A percentile compares a stretch with the other conserved stretches of the same genome.
Evolutionary conservation across 257 asterid species (phyloP).

Genomic region (Vinca minor): DNA sequence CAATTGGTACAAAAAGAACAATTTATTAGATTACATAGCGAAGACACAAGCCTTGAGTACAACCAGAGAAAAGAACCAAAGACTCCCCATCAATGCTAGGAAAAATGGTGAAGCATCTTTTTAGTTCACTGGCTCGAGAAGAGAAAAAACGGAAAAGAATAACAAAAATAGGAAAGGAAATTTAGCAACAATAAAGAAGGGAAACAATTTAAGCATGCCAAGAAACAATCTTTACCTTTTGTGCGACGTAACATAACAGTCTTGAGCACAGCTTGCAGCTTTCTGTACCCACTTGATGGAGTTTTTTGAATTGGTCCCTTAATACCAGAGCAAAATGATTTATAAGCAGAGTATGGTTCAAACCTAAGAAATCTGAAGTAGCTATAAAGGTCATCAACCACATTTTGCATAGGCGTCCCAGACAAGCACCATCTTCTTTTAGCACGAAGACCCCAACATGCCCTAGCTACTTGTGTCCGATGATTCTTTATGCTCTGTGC

Average conservation of each 20-base stretch:
- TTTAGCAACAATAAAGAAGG: not conserved
- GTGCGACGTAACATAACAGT: conserved; percentile 96
- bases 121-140: not conserved
- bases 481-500: conserved; percentile 98
- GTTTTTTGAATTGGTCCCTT: conserved; percentile 74
- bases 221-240: conserved; percentile 43
- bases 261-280: conserved; percentile 86
- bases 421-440: conserved; percentile 98
- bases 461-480: conserved; percentile 92
- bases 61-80: not conserved
- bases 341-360: conserved; percentile 76
- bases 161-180: not conserved
- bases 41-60: not conserved
- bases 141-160: conserved; percentile 1
- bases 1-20: not conserved
- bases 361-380: conserved; percentile 92
- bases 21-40: no score
- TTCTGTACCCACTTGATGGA: conserved; percentile 73
- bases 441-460: conserved; percentile 99
- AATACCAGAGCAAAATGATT: conserved; percentile 57
- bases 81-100: not conserved
- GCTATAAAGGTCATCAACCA: conserved; percentile 92
- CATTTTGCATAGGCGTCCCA: conserved; percentile 97
- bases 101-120: not conserved
- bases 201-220: not conserved